Evolutionary conservation across 1,139 yeast species (phyloP).

Genomic region (Hemisphaericaspora xylofermentans): DNA sequence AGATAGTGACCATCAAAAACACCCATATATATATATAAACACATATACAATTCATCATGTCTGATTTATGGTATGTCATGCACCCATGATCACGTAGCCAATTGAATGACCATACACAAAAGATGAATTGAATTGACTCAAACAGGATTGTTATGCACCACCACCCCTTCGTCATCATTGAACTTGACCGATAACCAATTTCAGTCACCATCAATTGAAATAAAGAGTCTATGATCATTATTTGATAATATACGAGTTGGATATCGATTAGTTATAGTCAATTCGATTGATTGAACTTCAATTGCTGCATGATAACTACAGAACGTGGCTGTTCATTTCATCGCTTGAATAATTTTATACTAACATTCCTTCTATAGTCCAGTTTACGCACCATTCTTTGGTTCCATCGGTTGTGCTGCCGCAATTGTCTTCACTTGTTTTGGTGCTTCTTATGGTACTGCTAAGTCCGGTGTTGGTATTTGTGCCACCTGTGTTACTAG

Average conservation of each 20-base stretch:
- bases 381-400: constrained; percentile 90
- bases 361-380: constrained; percentile 43
- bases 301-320: not conserved
- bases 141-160: not conserved
- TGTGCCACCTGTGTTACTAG: constrained; percentile 97
- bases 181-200: too few species aligned
- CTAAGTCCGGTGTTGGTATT: constrained; percentile 97
- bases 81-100: not conserved
- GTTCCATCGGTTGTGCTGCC: constrained; percentile 98
- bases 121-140: not conserved
- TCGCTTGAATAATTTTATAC: constrained; percentile 10
- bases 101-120: not conserved
- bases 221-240: too few species aligned
- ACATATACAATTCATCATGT: constrained; percentile 28
- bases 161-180: not conserved
- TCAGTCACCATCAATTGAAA: too few species aligned
- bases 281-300: not conserved
- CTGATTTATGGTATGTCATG: constrained; percentile 56
- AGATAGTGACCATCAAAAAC: not conserved
- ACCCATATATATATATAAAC: not conserved
- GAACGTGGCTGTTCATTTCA: not conserved
- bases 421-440: constrained; percentile 98
- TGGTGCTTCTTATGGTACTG: constrained; percentile 99
- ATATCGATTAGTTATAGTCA: not conserved
- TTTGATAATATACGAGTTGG: too few species aligned